A percentile compares a stretch with the other conserved stretches of the same genome.
Conservation (phyloP, 305 asterid genomes). For the Fraxinus ornus region DNA sequence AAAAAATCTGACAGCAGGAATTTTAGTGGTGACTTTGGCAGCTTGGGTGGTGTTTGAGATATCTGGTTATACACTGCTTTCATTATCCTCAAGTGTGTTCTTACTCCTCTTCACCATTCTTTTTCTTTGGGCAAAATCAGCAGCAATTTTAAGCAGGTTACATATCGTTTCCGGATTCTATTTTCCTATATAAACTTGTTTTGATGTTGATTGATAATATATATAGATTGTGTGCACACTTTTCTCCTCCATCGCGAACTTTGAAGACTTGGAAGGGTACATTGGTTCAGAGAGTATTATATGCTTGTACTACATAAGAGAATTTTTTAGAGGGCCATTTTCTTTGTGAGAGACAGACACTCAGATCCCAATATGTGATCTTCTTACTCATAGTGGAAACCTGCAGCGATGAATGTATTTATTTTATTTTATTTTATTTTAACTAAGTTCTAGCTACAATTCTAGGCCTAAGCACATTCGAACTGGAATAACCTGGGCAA, state of each 20-base stretch:
- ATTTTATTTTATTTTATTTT: too few relatives aligned
- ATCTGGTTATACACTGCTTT: slow-evolving; percentile 70
- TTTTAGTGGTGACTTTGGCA: slow-evolving; percentile 54
- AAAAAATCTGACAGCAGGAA: slow-evolving; percentile 47
- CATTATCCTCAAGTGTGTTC: slow-evolving; percentile 68
- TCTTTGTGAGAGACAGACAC: not conserved
- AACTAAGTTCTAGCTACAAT: not conserved
- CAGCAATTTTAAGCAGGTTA: slow-evolving; percentile 34
- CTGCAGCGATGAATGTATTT: not conserved
- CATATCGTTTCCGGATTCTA: not conserved
- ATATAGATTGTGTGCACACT: not conserved
- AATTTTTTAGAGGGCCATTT: not conserved
- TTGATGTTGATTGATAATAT: not conserved
- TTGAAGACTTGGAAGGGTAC: not conserved
- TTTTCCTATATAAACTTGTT: not conserved
- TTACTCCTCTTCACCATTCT: slow-evolving; percentile 74
- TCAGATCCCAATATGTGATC: not conserved
- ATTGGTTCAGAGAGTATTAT: not conserved
- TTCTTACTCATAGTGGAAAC: not conserved
- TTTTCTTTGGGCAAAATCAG: slow-evolving; percentile 91
- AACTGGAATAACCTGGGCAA: not conserved
- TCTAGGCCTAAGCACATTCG: not conserved
- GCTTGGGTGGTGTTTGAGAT: slow-evolving; percentile 83
- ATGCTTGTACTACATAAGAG: not conserved
- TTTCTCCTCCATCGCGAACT: not conserved